phyloP scores from a whole-genome alignment of 2,329 filamentous ascomycete species.

The Thielaviopsis euricoi region DNA sequence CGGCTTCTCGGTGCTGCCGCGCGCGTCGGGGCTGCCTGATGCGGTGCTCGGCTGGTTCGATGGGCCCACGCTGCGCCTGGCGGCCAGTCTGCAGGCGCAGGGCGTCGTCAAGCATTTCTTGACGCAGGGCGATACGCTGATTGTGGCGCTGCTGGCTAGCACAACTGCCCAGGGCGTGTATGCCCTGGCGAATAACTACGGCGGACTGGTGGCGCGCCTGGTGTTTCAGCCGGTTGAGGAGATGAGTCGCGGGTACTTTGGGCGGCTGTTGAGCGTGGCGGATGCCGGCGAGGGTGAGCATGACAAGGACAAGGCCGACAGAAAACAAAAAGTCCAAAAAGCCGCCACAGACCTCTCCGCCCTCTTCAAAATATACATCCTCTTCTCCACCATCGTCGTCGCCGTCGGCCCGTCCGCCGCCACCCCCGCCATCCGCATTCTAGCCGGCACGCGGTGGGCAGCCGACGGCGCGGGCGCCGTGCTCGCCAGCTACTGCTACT shows the following conservation, averaged over 20 bases:
- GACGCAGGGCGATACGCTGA: conserved; percentile 84
- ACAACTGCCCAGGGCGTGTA: conserved; percentile 79
- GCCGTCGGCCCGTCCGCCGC: conserved; percentile 61
- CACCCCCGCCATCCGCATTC: conserved; percentile 52
- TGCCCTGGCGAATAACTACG: conserved; percentile 86
- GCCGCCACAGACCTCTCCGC: conserved; percentile 38
- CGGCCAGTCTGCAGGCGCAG: conserved; percentile 72
- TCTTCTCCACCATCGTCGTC: conserved; percentile 54
- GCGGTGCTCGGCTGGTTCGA: conserved; percentile 44
- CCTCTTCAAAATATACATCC: conserved; percentile 55
- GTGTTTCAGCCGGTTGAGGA: conserved; percentile 94
- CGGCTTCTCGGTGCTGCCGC: conserved; percentile 52
- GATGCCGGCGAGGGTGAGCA: conserved; percentile 15
- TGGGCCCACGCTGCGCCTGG: conserved; percentile 51
- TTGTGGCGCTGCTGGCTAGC: conserved; percentile 63
- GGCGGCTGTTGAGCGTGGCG: conserved; percentile 46
- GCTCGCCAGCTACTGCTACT: conserved; percentile 72
- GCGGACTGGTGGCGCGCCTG: conserved; percentile 71
- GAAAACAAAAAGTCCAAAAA: conserved; percentile 21
- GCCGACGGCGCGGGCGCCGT: conserved; percentile 55
- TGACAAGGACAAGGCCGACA: conserved; percentile 3
- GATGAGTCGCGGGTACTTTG: conserved; percentile 78
- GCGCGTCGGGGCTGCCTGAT: conserved; percentile 22
- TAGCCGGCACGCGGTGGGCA: conserved; percentile 66
- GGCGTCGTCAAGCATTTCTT: conserved; percentile 82